A percentile compares a stretch with the other conserved stretches of the same genome.
Evolutionary conservation across 352 stramenopile species (phyloP).

Genomic region (Pythium rhizo-oryzae): DNA sequence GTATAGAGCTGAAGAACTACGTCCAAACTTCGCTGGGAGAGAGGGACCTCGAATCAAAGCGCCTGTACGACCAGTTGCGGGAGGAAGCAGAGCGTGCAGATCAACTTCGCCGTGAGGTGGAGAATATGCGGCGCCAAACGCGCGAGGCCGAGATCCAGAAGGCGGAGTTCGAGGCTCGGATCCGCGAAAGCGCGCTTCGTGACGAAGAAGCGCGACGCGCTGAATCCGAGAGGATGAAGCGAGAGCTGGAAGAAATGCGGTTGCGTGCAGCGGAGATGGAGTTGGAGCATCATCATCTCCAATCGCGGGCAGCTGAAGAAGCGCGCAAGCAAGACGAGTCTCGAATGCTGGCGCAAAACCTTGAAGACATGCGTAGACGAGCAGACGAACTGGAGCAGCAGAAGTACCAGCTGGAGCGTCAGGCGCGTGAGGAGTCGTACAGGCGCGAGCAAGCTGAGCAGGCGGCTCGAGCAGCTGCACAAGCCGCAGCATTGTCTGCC

Average conservation of each 20-base stretch:
- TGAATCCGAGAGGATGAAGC: conserved; percentile 46
- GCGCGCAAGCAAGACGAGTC: conserved; percentile 33
- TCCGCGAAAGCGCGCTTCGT: conserved; percentile 37
- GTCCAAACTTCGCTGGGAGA: conserved; percentile 69
- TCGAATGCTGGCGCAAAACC: conserved; percentile 17
- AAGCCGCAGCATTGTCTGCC: conserved; percentile 67
- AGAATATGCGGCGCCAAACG: conserved; percentile 53
- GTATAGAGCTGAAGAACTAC: conserved; percentile 60
- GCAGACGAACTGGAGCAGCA: conserved; percentile 57
- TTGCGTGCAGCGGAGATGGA: conserved; percentile 48
- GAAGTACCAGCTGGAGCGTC: conserved; percentile 47
- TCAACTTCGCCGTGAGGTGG: conserved; percentile 55
- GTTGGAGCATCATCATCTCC: conserved; percentile 48
- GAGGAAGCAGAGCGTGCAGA: conserved; percentile 59
- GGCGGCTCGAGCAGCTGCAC: conserved; percentile 59
- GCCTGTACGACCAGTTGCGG: conserved; percentile 59
- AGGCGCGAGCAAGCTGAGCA: conserved; percentile 67
- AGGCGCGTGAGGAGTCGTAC: conserved; percentile 50
- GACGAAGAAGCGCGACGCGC: conserved; percentile 45
- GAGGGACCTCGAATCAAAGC: conserved; percentile 69
- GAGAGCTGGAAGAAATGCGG: conserved; percentile 62
- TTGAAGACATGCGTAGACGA: conserved; percentile 45
- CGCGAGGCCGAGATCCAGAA: conserved; percentile 49
- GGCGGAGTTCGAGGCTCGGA: conserved; percentile 38
- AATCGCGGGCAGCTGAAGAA: conserved; percentile 52